Evolutionary conservation across 2,329 filamentous ascomycete species (phyloP).

Genomic region (Paecilomyces sp.): DNA sequence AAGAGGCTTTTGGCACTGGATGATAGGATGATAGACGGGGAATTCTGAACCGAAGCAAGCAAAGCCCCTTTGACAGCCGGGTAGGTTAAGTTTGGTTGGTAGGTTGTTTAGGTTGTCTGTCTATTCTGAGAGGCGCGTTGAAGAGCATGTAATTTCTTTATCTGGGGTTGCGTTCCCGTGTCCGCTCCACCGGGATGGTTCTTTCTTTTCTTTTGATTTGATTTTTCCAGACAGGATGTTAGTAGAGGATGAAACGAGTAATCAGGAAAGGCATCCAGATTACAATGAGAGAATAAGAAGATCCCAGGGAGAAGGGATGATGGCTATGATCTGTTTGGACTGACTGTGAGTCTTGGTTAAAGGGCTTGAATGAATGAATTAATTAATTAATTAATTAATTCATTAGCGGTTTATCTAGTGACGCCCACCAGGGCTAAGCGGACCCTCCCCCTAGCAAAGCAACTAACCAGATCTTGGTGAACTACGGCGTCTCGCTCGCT

Average conservation of each 20-base stretch:
- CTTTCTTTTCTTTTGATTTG: constrained; percentile 3
- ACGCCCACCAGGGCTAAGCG: background rate
- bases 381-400: background rate
- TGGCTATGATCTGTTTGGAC: too few relatives aligned
- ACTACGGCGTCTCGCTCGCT: background rate
- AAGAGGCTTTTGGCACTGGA: background rate
- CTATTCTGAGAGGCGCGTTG: too few relatives aligned
- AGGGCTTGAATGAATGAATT: too few relatives aligned
- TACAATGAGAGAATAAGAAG: background rate
- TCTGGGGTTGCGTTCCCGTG: constrained; percentile 5
- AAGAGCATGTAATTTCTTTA: constrained; percentile 6
- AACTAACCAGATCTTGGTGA: too few relatives aligned
- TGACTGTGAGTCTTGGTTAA: too few relatives aligned
- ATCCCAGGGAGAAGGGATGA: background rate
- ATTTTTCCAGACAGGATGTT: constrained; percentile 7
- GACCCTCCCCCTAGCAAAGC: too few relatives aligned
- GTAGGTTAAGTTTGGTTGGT: background rate
- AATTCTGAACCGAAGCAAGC: background rate
- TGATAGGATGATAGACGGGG: background rate
- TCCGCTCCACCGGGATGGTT: constrained; percentile 6
- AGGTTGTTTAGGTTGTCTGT: background rate
- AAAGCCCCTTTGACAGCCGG: background rate
- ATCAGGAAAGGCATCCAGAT: constrained; percentile 4
- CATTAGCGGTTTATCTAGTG: background rate
- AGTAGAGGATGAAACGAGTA: background rate